Base-by-base conservation (phyloP, 2,329 filamentous ascomycete species). In the Dactylellina sp. region DNA sequence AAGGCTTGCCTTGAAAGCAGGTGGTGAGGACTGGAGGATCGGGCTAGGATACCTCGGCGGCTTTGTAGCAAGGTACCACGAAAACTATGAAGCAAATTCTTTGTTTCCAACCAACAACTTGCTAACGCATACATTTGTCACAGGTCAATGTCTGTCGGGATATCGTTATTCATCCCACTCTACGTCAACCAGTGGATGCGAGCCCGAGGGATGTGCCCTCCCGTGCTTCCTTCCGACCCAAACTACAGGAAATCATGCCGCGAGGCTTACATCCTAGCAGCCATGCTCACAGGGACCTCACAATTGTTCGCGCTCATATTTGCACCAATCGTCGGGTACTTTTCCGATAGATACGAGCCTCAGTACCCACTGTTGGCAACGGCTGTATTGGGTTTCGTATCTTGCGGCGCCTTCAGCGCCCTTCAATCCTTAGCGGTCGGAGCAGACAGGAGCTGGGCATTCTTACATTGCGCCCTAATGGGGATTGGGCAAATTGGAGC, bases 401-500 rank as follows among this genome's bases (percentile, higher is more conserved):
- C 93, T 0, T 98, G 97, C 80, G 81, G 86, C 2, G 82, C 86
- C 1, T 92, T 99, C 77, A 91, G 91, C 0, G 84, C 87, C n/a
- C 84, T 97, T 1, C 82, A 85, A 12, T 96, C 89, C 77, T 71
- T 75, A 28, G 39, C 63, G n/a, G 63, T 70, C 1, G 71, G 71
- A 18, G 93, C 93, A 0, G 91, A 97, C 78, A 88, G 88, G 63
- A 87, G 85, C 68, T 84, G 82, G 9, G 88, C 97, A 14, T 93
- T 96, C 79, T 76, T 93, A 11, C 86, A 94, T 14, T 75, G 76
- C 16, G 87, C 89, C 0, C 82, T 97, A 16, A 88, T 98, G 40
- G 95, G 95, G 12, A 87, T 97, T 79, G 96, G 92, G 78, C 95
- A 99, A 81, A 98, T 99, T 75, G 95, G 94, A 1, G 91, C 93